Base-by-base conservation (phyloP, 2,329 filamentous ascomycete species). In the Alternaria gaisen region DNA sequence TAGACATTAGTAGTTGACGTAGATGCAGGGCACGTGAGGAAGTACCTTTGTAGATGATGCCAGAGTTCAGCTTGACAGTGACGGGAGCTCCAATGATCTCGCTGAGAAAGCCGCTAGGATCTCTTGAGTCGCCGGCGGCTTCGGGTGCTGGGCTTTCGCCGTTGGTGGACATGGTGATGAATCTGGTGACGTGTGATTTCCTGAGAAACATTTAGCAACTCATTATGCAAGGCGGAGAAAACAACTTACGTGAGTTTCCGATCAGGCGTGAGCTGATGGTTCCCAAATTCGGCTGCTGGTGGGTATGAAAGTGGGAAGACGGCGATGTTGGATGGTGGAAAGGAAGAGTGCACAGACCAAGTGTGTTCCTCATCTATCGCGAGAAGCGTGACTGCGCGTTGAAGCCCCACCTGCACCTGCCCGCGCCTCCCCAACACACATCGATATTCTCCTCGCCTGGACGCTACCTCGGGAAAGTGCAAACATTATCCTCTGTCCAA, bases 21-120 rank as follows among this genome's bases (percentile, higher is more conserved):
- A 12, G 22, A 40, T 32, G 36, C 51, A 11, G 30, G 34, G 43
- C 41, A 64, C 48, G 53, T 60, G 53, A 16, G 36, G 7, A 64
- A 60, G 12, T 73, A 94, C 94, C 95, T 87, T 95, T 97, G 86
- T 97, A 99, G 65, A 98, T 90, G 62, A 97, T 93, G 56, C 95
- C 95, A n/a, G 94, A 97, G 83, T 99, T 99, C 71, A 99, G 87
- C 83, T 98, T 98, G 69, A 99, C 94, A 1, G 93, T 96, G 68
- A 99, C 95, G 38, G 93, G 89, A 66, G 93, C 92, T 63, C 94
- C 94, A 75, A 97, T 97, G 77, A 99, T 97, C 77, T 97, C 93
- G 80, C 91, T 89, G 61, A 99, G 85, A 80, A 99, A 99, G 69
- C 91, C 90, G 12, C 94, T 97, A 4, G 95, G 95, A 79, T 99